Base-by-base conservation (phyloP, 1,284 basidiomycete species). In the Cutaneotrichosporon mucoides region DNA sequence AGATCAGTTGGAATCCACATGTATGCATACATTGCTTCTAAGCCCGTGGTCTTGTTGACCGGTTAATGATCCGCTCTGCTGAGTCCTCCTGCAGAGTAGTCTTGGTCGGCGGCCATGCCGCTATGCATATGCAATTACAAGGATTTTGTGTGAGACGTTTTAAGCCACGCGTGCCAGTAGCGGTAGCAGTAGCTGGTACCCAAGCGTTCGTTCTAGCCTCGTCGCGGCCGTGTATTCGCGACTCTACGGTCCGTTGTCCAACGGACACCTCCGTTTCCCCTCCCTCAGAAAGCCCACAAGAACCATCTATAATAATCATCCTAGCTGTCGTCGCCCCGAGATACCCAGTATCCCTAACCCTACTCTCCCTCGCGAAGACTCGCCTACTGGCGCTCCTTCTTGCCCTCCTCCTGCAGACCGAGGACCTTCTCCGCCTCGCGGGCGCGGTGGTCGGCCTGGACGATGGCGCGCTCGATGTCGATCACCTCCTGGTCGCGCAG, bases 381-480 rank as follows among this genome's bases (percentile, higher is more conserved):
- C 2, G 24, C 24, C 24, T 24, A 24, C 24, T 24, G 24, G 24
- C 49, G 40, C 41, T 53, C 38, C 38, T 41, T 47, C 44, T 47
- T 51, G 34, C 59, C 59, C 59, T 60, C 59, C 24, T 51, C 59
- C 55, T 60, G 37, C 8, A 60, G 43, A n/a, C 34, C 53, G 37
- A 64, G 59, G 37, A 56, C 59, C 42, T 63, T 56, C 36, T 59
- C 62, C 7, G 56, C 61, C 36, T 61, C 55, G 43, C 46, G 60
- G 43, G 74, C 62, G 37, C 78, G 63, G 53, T 67, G 54, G 57
- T 76, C 73, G 7, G 75, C 74, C 68, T 81, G 80, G 56, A 76
- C 74, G 1, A 79, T 73, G 3, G 80, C 80, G 34, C 80, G 63
- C 34, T 67, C 73, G 12, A 80, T 59, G 63, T 81, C 79, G 34